Percentiles rank a stretch among this genome's conserved stretches.
These are phyloP conservation scores for Marasmius tenuissimus DNA, from an alignment of 1,284 basidiomycete genomes.

Conservation along the genomic window DNA sequence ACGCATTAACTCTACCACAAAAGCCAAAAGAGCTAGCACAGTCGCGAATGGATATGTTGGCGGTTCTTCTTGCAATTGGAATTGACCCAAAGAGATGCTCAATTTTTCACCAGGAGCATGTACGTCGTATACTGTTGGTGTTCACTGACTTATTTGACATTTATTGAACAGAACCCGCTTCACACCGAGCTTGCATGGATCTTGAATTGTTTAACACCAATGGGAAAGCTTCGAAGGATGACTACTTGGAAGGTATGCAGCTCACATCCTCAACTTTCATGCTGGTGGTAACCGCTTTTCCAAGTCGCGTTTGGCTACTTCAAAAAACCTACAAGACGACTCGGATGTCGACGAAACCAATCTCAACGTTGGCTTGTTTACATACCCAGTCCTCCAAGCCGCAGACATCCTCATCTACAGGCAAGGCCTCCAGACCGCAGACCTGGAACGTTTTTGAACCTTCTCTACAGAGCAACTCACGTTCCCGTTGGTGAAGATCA, in stretches of 20 bases:
- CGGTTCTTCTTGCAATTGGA: slow-evolving; percentile 83
- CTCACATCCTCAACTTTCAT: background rate
- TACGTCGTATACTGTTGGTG: slow-evolving; percentile 34
- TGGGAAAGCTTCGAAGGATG: slow-evolving; percentile 86
- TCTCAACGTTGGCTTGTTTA: slow-evolving; percentile 84
- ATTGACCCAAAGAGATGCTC: slow-evolving; percentile 78
- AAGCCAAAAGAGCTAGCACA: slow-evolving; percentile 61
- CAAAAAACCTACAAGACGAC: slow-evolving; percentile 71
- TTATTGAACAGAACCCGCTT: slow-evolving; percentile 61
- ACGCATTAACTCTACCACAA: slow-evolving; percentile 91
- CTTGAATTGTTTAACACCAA: slow-evolving; percentile 80
- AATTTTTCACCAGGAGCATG: slow-evolving; percentile 89
- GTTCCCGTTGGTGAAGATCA: slow-evolving; percentile 97
- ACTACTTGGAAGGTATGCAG: slow-evolving; percentile 88
- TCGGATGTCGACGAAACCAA: slow-evolving; percentile 81
- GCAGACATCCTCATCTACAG: slow-evolving; percentile 90
- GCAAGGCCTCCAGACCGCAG: slow-evolving; percentile 37
- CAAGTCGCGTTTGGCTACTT: slow-evolving; percentile 75
- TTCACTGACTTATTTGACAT: background rate
- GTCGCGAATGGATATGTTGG: slow-evolving; percentile 79
- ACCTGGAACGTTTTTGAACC: slow-evolving; percentile 1
- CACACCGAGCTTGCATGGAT: slow-evolving; percentile 94
- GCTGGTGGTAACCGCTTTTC: background rate
- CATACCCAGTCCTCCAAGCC: slow-evolving; percentile 92
- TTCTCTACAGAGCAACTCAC: slow-evolving; percentile 70